Evolutionary conservation across 2,329 filamentous ascomycete genomes (phyloP).

Genomic region (Penicillium griseofulvum): DNA sequence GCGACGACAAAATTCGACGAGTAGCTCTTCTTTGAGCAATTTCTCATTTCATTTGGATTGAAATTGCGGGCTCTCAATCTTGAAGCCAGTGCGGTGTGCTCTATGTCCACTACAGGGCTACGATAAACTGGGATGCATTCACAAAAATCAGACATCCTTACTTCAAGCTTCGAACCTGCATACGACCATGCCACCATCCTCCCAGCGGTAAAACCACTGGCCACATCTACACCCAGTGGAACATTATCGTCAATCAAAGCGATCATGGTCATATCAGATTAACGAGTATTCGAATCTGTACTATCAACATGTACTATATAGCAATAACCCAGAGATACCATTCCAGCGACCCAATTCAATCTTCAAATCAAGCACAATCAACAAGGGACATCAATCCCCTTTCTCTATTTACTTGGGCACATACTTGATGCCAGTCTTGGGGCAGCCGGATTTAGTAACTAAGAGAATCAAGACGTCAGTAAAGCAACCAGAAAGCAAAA

Average conservation of each 20-base stretch:
- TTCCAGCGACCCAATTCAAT: not conserved
- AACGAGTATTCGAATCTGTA: not conserved
- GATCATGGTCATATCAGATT: not conserved
- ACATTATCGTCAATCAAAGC: not conserved
- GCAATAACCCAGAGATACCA: slow-evolving; percentile 3
- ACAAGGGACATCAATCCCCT: not conserved
- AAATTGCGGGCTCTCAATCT: not conserved
- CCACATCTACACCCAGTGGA: not conserved
- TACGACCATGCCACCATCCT: not conserved
- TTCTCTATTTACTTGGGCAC: slow-evolving; percentile 51
- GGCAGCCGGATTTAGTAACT: slow-evolving; percentile 57
- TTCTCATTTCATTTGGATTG: not conserved
- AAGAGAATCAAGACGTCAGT: not conserved
- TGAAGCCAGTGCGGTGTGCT: not conserved
- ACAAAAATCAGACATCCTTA: not conserved
- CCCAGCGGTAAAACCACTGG: not conserved
- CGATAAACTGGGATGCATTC: not conserved
- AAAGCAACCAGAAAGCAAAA: not conserved
- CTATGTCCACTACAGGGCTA: not conserved
- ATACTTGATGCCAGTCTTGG: slow-evolving; percentile 62
- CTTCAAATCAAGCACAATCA: not conserved
- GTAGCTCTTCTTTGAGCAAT: not conserved
- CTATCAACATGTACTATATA: slow-evolving; percentile 4
- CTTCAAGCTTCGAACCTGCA: too few relatives aligned
- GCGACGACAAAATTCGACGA: too few relatives aligned